Conservation (phyloP, 164 flowering plant species). For the Magnolia officinalis region DNA sequence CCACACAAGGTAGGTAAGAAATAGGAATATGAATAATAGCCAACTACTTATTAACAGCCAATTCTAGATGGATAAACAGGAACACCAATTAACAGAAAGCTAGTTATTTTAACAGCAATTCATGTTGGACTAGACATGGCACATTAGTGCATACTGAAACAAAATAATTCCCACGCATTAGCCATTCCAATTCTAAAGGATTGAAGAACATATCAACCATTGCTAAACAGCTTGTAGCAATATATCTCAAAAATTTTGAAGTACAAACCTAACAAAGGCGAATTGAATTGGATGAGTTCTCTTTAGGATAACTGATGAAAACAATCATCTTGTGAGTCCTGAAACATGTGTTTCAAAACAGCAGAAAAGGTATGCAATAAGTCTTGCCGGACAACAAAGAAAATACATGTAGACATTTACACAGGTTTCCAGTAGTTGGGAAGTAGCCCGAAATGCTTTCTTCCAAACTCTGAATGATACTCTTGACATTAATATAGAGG, state of each 20-base stretch:
- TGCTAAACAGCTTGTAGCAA: background rate
- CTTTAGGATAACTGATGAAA: background rate
- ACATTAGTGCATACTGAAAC: background rate
- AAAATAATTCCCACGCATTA: background rate
- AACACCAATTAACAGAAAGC: too few relatives aligned
- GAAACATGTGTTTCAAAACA: background rate
- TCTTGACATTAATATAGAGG: conserved; percentile 17
- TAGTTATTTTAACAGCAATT: background rate
- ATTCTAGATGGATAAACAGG: too few relatives aligned
- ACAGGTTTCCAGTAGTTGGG: background rate
- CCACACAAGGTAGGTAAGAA: too few relatives aligned
- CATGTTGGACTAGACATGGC: background rate
- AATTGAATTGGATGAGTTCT: background rate
- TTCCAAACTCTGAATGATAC: conserved; percentile 5
- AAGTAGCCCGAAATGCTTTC: background rate
- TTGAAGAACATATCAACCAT: background rate
- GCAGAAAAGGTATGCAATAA: background rate
- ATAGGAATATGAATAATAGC: too few relatives aligned
- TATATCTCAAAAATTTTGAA: background rate
- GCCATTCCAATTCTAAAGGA: background rate
- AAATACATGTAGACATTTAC: background rate
- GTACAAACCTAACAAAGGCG: background rate
- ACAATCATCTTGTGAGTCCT: background rate
- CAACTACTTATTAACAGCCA: too few relatives aligned
- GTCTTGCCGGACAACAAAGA: background rate